Base-by-base conservation (phyloP, 2,329 filamentous ascomycete species). In the Aphanocladium album region DNA sequence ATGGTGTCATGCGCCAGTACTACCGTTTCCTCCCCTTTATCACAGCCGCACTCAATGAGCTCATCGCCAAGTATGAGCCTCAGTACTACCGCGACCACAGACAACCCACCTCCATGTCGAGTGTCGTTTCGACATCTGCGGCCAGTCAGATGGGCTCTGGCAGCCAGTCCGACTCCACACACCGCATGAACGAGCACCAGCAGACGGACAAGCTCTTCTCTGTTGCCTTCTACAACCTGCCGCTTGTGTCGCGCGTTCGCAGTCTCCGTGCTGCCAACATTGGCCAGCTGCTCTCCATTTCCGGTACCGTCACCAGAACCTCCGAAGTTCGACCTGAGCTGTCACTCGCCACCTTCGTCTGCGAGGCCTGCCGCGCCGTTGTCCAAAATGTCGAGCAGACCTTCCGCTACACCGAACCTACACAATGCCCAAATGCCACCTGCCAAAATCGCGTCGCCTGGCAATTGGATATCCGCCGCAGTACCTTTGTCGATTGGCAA, bases 401-500 rank as follows among this genome's bases (percentile, higher is more conserved):
- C 0, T 99, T 99, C 78, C 87, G 92, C 70, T 99, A 97, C 75
- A 97, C 93, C 0, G 95, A 99, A 72, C 95, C 95, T 0, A 93
- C 92, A 3, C 91, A 97, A 77, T 99, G 95, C 68, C 93, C 95
- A 11, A 98, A 98, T 71, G 73, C 80, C 27, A 89, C 84, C 7
- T 99, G 95, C 73, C 88, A 88, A 68, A 99, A 99, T 77, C 88
- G 95, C 27, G 79, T 88, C 62, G 91, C 90, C n/a, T 99, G 95
- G 95, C 87, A 92, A 66, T 78, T 99, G n/a, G 93, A 99, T 68
- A 97, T 99, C 69, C 84, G 91, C 47, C 93, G 96, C 74, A 97
- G 93, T 74, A 98, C 93, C 0, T 99, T 99, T 72, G 90, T 99
- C 63, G 95, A 99, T 77, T 99, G 95, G 95, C 95, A 99, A 73